phyloP scores from a whole-genome alignment of 164 flowering plant species.

The Annona cherimola region DNA sequence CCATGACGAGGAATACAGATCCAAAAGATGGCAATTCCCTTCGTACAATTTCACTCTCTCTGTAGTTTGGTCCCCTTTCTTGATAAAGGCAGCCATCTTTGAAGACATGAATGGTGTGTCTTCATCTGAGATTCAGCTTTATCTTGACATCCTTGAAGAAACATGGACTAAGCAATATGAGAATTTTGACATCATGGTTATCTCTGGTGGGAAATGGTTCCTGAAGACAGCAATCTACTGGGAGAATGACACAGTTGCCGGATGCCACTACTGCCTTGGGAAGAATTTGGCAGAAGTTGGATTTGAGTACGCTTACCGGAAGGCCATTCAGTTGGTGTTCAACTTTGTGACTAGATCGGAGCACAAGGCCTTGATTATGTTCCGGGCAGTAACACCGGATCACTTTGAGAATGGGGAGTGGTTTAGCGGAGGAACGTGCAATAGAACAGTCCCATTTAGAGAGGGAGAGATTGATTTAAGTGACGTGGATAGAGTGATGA shows the following conservation, averaged over 20 bases:
- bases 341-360: slow-evolving; percentile 32
- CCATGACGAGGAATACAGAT: slow-evolving; percentile 68
- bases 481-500: slow-evolving; percentile 36
- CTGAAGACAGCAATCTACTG: slow-evolving; percentile 75
- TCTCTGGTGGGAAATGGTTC: slow-evolving; percentile 93
- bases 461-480: slow-evolving; percentile 54
- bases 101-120: slow-evolving; percentile 87
- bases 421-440: slow-evolving; percentile 79
- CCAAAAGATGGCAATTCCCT: slow-evolving; percentile 69
- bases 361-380: slow-evolving; percentile 45
- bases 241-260: slow-evolving; percentile 49
- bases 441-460: slow-evolving; percentile 49
- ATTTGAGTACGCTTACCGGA: slow-evolving; percentile 52
- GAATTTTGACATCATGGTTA: slow-evolving; percentile 52
- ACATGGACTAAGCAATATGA: slow-evolving; percentile 51
- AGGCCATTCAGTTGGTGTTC: slow-evolving; percentile 36
- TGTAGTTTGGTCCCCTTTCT: slow-evolving; percentile 82
- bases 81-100: slow-evolving; percentile 56
- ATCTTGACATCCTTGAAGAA: slow-evolving; percentile 66
- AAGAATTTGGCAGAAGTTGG: slow-evolving; percentile 65
- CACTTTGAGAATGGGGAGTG: slow-evolving; percentile 95
- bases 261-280: slow-evolving; percentile 76
- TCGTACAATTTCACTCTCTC: slow-evolving; percentile 62
- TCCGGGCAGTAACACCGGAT: slow-evolving; percentile 75
- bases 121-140: slow-evolving; percentile 56